Evolutionary conservation across 2,329 filamentous ascomycete species (phyloP).

Genomic region (Pseudonectria buxi): DNA sequence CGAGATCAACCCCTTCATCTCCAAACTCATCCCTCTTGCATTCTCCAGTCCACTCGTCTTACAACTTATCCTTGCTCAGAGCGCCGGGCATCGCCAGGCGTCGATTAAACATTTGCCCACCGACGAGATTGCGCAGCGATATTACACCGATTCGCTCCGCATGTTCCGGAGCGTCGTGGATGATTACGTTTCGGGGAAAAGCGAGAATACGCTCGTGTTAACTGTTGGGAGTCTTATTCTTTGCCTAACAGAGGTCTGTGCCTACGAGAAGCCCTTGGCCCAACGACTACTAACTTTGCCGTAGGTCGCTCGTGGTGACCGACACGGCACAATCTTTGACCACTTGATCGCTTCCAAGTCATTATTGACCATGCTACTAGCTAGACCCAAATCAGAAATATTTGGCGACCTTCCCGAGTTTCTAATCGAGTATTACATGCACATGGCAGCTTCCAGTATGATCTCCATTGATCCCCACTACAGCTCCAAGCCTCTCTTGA

Average conservation of each 20-base stretch:
- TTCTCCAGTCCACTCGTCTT: conserved; percentile 39
- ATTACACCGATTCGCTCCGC: conserved; percentile 30
- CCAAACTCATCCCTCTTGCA: conserved; percentile 38
- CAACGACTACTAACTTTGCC: conserved; percentile 6
- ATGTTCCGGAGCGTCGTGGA: conserved; percentile 30
- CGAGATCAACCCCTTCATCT: conserved; percentile 38
- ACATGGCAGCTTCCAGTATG: conserved; percentile 40
- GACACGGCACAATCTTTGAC: conserved; percentile 38
- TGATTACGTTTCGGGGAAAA: conserved; percentile 27
- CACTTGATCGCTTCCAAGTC: conserved; percentile 38
- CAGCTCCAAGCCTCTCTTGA: conserved; percentile 24
- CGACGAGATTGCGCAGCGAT: conserved; percentile 27
- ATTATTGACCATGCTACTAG: conserved; percentile 31
- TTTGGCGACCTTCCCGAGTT: conserved; percentile 35
- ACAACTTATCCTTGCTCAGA: conserved; percentile 41
- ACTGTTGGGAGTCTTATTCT: conserved; percentile 39
- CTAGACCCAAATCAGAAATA: conserved; percentile 23
- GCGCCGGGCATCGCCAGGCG: conserved; percentile 31
- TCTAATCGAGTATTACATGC: conserved; percentile 42
- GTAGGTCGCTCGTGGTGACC: conserved; percentile 35
- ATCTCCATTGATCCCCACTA: conserved; percentile 34
- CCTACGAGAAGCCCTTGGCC: accelerated
- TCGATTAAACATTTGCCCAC: conserved; percentile 20
- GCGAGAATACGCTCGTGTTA: conserved; percentile 31
- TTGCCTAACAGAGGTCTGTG: conserved; percentile 39